These are phyloP conservation scores for Epichloe uncinata DNA, from an alignment of 2,329 filamentous ascomycete species.

Conservation along the genomic window DNA sequence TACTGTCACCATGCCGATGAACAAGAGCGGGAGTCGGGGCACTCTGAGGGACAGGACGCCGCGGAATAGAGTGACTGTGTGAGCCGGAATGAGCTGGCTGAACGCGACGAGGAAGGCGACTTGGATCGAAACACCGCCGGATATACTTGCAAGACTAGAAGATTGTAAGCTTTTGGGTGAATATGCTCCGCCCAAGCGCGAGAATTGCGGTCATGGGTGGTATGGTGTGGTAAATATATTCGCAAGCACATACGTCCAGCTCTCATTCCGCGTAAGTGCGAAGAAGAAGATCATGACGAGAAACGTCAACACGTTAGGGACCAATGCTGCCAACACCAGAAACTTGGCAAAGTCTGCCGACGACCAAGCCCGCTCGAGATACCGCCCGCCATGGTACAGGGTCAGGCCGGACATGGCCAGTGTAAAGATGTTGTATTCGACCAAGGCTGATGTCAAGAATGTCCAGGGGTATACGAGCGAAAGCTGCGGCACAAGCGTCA, in stretches of 20 bases:
- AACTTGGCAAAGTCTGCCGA: constrained; percentile 88
- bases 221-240: too few relatives aligned
- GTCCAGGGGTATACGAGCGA: constrained; percentile 91
- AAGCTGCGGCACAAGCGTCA: constrained; percentile 72
- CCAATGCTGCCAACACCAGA: constrained; percentile 58
- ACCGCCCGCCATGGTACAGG: constrained; percentile 83
- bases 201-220: too few relatives aligned
- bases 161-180: too few relatives aligned
- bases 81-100: constrained; percentile 92
- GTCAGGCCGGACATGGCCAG: constrained; percentile 64
- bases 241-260: constrained; percentile 47
- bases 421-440: constrained; percentile 88
- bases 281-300: constrained; percentile 62
- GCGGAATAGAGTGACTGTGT: constrained; percentile 88
- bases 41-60: constrained; percentile 83
- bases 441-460: constrained; percentile 69
- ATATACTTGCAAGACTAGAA: constrained; percentile 62
- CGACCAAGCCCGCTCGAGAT: constrained; percentile 92
- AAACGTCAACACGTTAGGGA: constrained; percentile 71
- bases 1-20: constrained; percentile 61
- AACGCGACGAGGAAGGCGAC: constrained; percentile 92
- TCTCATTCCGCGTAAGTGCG: constrained; percentile 50
- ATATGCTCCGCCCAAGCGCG: too few relatives aligned
- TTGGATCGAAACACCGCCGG: constrained; percentile 79
- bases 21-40: constrained; percentile 53